Evolutionary conservation across 257 asterid genomes (phyloP).

Genomic region (Solanum etuberosum): DNA sequence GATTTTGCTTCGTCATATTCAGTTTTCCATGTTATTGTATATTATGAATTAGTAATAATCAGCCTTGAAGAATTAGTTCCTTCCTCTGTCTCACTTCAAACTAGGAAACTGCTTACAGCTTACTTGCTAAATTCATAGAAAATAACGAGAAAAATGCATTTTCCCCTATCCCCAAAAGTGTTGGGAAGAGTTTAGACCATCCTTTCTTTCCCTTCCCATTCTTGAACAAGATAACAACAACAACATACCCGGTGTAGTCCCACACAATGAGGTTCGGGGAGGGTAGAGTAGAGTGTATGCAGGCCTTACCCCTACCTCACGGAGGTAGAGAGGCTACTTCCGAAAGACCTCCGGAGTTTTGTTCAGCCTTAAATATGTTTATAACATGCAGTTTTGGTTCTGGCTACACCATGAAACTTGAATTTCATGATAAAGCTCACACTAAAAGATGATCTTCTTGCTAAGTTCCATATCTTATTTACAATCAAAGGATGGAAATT

Average conservation of each 20-base stretch:
- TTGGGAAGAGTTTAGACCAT: neutral
- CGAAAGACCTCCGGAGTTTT: neutral
- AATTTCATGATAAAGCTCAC: neutral
- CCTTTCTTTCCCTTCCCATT: neutral
- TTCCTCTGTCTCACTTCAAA: neutral
- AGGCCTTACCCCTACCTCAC: neutral
- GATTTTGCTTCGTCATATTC: neutral
- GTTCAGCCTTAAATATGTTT: neutral
- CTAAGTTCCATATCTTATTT: neutral
- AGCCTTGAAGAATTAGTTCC: neutral
- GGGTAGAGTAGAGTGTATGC: neutral
- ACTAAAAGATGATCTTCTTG: neutral
- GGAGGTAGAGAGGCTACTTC: neutral
- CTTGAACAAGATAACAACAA: neutral
- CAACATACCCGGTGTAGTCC: neutral
- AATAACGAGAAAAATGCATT: neutral
- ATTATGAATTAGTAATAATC: neutral
- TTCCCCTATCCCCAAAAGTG: neutral
- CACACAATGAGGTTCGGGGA: neutral
- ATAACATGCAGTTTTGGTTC: neutral
- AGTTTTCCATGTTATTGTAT: neutral
- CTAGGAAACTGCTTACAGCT: neutral
- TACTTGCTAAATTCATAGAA: neutral
- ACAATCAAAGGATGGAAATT: neutral
- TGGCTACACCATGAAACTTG: neutral